Evolutionary conservation across 225 moss, liverwort and hornwort species (phyloP), one percentile per base, ranked within the genome.

Genomic region (Polytrichum commune): DNA sequence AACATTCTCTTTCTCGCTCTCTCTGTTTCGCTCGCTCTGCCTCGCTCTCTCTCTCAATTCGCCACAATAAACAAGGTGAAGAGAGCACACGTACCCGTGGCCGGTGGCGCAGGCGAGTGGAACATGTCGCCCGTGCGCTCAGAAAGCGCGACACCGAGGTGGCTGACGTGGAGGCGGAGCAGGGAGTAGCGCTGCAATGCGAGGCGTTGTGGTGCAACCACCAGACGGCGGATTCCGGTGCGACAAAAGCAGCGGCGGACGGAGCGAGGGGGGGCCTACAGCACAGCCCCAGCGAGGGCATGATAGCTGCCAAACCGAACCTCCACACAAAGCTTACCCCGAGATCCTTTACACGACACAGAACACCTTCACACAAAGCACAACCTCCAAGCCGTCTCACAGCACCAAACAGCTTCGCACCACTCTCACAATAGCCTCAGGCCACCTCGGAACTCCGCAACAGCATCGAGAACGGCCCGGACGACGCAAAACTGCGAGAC

Each of bases 221-320:
- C 62, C 22, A 63, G 27, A 16, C 22, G 62, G 24, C 25, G 18
- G 80, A 75, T 64, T 83, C 76, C 58, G 53, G 72, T n/a, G 60
- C 22, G 7, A 57, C 54, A 27, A 30, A 19, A 27, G 60, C 28
- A 72, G 72, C 65, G 65, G 55, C 65, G 27, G 22, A 73, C 24
- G 81, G 19, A 33, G 60, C 25, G 35, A 38, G 66, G 18, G 74
- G 74, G n/a, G 81, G 75, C 60, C 81, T 69, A 79, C 84, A 81
- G 77, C 79, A 75, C 75, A 88, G 82, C 84, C 87, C 79, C 84
- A 84, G 73, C 72, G 82, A 79, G 77, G 77, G 87, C 87, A 88
- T 88, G 84, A 65, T 82, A 79, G 28, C 77, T 79, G 53, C 79
- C 46, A 46, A 46, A 46, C 46, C 46, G 46, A 46, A 46, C 46